These are phyloP conservation scores for Termitomyces titanicus DNA, from an alignment of 768 basidiomycete species.

Conservation along the genomic window DNA sequence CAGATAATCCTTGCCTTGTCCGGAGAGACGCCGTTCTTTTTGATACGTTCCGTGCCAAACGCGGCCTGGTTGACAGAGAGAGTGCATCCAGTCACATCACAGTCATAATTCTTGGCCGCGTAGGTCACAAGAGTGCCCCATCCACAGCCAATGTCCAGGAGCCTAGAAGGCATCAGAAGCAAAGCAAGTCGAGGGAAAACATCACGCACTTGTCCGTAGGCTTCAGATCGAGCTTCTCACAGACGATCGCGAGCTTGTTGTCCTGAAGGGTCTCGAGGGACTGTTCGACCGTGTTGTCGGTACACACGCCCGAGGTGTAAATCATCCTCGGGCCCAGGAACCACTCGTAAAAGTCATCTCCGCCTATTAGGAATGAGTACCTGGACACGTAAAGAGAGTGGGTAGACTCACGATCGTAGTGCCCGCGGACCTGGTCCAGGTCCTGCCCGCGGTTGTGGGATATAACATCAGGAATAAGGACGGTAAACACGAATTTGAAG, in stretches of 20 bases:
- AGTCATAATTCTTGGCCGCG: slow-evolving; percentile 96
- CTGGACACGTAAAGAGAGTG: neutral
- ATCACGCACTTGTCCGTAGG: slow-evolving; percentile 61
- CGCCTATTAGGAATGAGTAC: slow-evolving; percentile 41
- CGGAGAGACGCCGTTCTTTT: slow-evolving; percentile 65
- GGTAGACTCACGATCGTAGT: slow-evolving; percentile 78
- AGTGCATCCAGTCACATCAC: slow-evolving; percentile 94
- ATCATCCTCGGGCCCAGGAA: slow-evolving; percentile 96
- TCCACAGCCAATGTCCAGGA: slow-evolving; percentile 87
- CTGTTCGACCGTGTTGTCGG: slow-evolving; percentile 65
- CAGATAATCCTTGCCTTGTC: slow-evolving; percentile 88
- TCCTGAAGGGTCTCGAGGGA: slow-evolving; percentile 94
- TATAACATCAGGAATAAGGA: slow-evolving; percentile 90
- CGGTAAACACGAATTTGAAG: slow-evolving; percentile 89
- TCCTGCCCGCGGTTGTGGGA: slow-evolving; percentile 95
- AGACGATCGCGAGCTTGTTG: slow-evolving; percentile 95
- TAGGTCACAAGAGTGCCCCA: slow-evolving; percentile 97
- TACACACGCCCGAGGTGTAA: slow-evolving; percentile 92
- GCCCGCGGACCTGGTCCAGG: slow-evolving; percentile 91
- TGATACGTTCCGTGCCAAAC: slow-evolving; percentile 89
- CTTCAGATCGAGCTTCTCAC: slow-evolving; percentile 88
- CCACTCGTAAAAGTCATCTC: slow-evolving; percentile 96
- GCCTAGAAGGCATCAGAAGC: slow-evolving; percentile 24
- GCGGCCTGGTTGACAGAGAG: slow-evolving; percentile 87
- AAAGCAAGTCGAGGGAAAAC: slow-evolving; percentile 10